Base-by-base conservation (phyloP, 1,139 yeast genomes). In the Yamadazyma triangularis region DNA sequence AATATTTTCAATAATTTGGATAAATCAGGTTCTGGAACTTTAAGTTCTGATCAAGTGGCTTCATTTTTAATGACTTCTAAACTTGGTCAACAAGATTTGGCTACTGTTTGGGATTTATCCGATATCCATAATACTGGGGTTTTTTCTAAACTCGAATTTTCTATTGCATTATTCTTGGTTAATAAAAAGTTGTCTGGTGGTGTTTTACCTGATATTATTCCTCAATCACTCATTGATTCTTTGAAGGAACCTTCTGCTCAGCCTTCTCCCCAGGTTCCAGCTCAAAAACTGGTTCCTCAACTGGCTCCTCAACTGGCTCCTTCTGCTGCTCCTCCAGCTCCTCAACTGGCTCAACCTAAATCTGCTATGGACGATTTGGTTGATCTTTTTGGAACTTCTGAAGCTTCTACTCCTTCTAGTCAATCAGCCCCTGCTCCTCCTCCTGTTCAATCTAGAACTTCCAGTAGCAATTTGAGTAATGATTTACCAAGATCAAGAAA, bases 81-180 rank as follows among this genome's bases (percentile, higher is more conserved):
- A 41, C 72, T 93, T 37, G 71, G 79, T 27, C 96, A 89, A 50
- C 93, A 86, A 35, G 80, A 77, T 23, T 70, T 93, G 44, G 98
- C 98, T 2, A 66, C 77, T 19, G 79, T 93, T 26, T 93, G 99
- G 99, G 97, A 91, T 56, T 69, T 91, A 48, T 79, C 97, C 5
- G 97, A 93, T 56, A 73, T 88, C 39, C 85, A 86, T 46, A 87
- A 88, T 56, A 77, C 88, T 27, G 97, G 96, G 22, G 73, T 73
- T 30, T 86, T 93, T 50, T 72, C 86, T 25, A 79, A 74, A 49
- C 65, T 76, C 40, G 98, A 91, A 55, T 91, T 93, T 57, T 79
- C 94, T 2, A 83, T 91, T 51, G 97, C 98, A 10, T 83, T 91
- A 83, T 91, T 82, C 52, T 72, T 91, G 46, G 93, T 91, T 9